Conservation (phyloP, 2,329 filamentous ascomycete species). For the Cercospora zeae-maydis region DNA sequence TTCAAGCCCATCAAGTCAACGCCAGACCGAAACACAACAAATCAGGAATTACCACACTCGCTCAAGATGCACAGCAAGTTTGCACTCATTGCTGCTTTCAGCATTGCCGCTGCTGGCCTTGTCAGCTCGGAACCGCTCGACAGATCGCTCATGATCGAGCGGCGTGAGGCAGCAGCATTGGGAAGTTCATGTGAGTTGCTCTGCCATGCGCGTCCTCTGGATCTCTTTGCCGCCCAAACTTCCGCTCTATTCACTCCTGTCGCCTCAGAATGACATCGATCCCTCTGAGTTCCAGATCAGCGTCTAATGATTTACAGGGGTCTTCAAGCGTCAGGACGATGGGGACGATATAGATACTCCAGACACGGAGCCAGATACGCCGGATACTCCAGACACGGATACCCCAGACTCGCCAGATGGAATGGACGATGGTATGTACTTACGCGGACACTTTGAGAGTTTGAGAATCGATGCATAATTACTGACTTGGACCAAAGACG, state of each 20-base stretch:
- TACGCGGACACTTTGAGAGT: background rate
- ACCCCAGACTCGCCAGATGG: background rate
- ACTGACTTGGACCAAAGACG: background rate
- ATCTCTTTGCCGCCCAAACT: background rate
- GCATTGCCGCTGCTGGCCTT: constrained; percentile 6
- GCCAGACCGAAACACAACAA: background rate
- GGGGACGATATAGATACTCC: background rate
- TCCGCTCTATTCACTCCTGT: background rate
- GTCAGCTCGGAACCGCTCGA: background rate
- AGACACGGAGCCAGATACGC: background rate
- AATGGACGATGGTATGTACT: background rate
- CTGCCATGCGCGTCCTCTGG: background rate
- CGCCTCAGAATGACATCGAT: background rate
- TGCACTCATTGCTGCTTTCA: constrained; percentile 3
- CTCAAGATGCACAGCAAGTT: constrained; percentile 6
- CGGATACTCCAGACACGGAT: background rate
- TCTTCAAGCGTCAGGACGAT: background rate
- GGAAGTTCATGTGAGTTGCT: background rate
- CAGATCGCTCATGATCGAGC: constrained; percentile 1
- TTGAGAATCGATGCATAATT: background rate
- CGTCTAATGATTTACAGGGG: background rate
- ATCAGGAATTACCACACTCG: background rate
- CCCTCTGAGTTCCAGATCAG: background rate
- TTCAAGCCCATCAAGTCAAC: background rate
- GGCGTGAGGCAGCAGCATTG: background rate